Conservation (phyloP, 1,139 yeast species). For the Hyphopichia khmerensis region DNA sequence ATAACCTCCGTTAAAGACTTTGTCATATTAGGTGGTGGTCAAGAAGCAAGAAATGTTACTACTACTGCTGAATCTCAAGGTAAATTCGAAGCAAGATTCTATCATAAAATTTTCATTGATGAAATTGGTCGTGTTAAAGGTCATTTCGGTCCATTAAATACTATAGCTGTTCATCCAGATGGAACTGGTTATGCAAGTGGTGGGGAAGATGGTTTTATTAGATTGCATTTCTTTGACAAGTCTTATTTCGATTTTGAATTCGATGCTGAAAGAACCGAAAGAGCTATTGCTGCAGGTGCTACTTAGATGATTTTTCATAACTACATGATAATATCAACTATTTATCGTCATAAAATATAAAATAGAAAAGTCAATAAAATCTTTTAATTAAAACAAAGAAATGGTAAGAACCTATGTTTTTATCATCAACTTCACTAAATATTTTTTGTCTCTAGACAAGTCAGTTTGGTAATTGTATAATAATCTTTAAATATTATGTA, state of each 20-base stretch:
- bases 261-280: conserved; percentile 85
- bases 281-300: conserved; percentile 40
- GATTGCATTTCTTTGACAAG: conserved; percentile 92
- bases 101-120: conserved; percentile 91
- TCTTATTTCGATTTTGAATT: conserved; percentile 88
- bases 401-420: no score
- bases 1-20: conserved; percentile 91
- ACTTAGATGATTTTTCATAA: conserved; percentile 7
- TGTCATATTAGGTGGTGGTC: conserved; percentile 97
- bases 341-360: neutral
- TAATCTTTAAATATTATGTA: neutral
- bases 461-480: neutral
- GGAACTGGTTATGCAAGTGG: conserved; percentile 95
- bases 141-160: conserved; percentile 97
- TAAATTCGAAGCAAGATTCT: conserved; percentile 94
- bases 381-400: no score
- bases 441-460: neutral
- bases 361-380: neutral
- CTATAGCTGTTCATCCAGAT: conserved; percentile 90
- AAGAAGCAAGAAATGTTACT: conserved; percentile 97
- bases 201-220: conserved; percentile 96
- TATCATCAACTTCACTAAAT: neutral
- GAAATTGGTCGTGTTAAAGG: conserved; percentile 97
- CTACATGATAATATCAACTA: neutral
- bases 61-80: conserved; percentile 94